These are phyloP conservation scores for Backusella westeae DNA, from an alignment of 192 early-diverging fungal species.

Conservation along the genomic window DNA sequence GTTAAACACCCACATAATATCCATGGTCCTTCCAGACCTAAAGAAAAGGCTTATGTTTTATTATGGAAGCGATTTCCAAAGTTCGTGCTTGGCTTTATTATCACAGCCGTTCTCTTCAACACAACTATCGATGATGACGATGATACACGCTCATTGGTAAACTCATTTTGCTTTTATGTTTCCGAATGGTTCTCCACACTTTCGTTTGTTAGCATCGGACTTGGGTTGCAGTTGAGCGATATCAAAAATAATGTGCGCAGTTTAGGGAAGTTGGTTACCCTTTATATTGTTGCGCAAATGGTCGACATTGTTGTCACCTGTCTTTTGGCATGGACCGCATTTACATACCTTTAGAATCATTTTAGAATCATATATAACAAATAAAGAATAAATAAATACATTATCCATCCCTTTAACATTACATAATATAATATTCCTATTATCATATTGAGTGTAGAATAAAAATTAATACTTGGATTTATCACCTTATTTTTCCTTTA, in stretches of 20 bases:
- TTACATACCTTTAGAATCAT: constrained; percentile 11
- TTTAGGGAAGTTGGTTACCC: constrained; percentile 41
- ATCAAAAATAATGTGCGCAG: constrained; percentile 37
- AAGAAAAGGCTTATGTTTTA: constrained; percentile 32
- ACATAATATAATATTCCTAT: not conserved
- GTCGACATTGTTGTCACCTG: constrained; percentile 48
- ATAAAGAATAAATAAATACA: not conserved
- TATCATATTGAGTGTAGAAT: not conserved
- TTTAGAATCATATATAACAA: not conserved
- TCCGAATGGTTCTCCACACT: constrained; percentile 53
- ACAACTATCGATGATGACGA: constrained; percentile 38
- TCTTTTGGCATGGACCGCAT: constrained; percentile 45
- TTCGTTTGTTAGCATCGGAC: constrained; percentile 51
- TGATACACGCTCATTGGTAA: constrained; percentile 29
- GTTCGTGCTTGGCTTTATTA: constrained; percentile 49
- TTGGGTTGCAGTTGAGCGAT: constrained; percentile 51
- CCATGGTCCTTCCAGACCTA: constrained; percentile 7
- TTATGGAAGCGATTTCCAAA: constrained; percentile 52
- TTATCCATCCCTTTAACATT: not conserved
- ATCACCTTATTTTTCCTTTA: not conserved
- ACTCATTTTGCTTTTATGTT: constrained; percentile 49
- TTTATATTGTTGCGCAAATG: constrained; percentile 48
- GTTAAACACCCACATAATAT: constrained; percentile 15
- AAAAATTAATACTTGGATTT: no score
- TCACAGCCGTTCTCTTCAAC: constrained; percentile 48